Percentiles rank a stretch among this genome's conserved stretches.
phyloP scores from a whole-genome alignment of 192 early-diverging fungal species.

The Rhizoclosmatium globosum region DNA sequence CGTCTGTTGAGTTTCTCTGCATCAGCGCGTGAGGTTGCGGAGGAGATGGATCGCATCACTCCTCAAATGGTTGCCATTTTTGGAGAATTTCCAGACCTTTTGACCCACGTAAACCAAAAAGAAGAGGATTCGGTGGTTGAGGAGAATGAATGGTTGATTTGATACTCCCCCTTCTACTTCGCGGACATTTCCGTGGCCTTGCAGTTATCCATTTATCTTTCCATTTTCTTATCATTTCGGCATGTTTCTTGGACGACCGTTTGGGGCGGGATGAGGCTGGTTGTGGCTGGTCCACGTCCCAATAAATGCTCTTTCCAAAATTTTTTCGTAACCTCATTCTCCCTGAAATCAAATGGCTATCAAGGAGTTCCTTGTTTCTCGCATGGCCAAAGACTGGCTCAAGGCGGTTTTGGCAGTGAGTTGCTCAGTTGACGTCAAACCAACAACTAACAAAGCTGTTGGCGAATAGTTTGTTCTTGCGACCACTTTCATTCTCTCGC shows the following conservation, averaged over 20 bases:
- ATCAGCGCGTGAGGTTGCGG: constrained; percentile 9
- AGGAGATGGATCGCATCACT: constrained; percentile 14
- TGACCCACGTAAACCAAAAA: not conserved
- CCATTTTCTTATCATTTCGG: too few species aligned
- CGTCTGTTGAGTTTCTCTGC: constrained; percentile 21
- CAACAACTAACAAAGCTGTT: not conserved
- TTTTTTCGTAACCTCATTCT: too few species aligned
- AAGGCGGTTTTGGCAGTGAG: constrained; percentile 21
- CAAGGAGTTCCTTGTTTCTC: too few species aligned
- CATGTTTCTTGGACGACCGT: too few species aligned
- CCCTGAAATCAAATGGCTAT: too few species aligned
- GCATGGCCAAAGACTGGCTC: constrained; percentile 28
- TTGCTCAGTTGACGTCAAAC: not conserved
- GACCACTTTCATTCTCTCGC: constrained; percentile 29
- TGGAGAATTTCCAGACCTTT: constrained; percentile 29
- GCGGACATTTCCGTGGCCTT: too few species aligned
- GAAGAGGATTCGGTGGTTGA: not conserved
- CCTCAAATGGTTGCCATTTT: constrained; percentile 12
- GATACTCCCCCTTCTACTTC: too few species aligned
- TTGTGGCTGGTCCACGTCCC: too few species aligned
- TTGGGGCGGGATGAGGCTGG: too few species aligned
- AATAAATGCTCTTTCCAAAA: too few species aligned
- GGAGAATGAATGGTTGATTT: not conserved
- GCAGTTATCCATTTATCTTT: too few species aligned
- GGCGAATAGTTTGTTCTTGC: constrained; percentile 10